Evolutionary conservation across 2,329 filamentous ascomycete genomes (phyloP).

Genomic region (Alternaria conjuncta): DNA sequence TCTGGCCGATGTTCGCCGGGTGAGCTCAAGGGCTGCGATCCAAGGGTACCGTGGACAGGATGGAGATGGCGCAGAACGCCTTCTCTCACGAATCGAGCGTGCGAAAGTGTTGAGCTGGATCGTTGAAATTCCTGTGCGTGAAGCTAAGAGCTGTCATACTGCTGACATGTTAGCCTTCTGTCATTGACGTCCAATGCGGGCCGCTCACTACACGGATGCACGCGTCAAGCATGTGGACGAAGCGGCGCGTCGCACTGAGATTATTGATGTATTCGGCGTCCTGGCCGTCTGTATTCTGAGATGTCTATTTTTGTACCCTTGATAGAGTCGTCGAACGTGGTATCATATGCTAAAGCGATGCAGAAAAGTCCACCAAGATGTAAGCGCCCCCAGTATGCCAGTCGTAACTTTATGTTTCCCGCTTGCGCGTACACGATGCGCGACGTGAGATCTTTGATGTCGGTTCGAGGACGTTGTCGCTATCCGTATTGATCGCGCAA

Average conservation of each 20-base stretch:
- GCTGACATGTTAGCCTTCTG: neutral
- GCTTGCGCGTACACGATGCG: neutral
- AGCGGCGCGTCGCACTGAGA: neutral
- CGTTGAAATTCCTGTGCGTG: neutral
- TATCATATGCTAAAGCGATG: neutral
- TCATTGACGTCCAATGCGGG: neutral
- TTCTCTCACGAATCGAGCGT: neutral
- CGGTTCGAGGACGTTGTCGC: neutral
- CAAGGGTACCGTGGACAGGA: neutral
- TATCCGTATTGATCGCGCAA: neutral
- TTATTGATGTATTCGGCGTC: neutral
- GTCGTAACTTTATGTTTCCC: neutral
- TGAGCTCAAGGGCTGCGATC: neutral
- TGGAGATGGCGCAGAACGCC: neutral
- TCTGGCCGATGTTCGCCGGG: neutral
- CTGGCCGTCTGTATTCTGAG: neutral
- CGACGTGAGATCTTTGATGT: neutral
- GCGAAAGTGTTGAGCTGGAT: too few species aligned
- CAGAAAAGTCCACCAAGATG: neutral
- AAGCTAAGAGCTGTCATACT: neutral
- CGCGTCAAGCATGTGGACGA: neutral
- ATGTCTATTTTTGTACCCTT: constrained; percentile 11
- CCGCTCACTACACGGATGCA: neutral
- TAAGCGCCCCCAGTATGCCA: neutral
- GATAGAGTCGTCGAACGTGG: neutral